Base-by-base conservation (phyloP, 176 grass and related monocot genomes). In the Themeda triandra region DNA sequence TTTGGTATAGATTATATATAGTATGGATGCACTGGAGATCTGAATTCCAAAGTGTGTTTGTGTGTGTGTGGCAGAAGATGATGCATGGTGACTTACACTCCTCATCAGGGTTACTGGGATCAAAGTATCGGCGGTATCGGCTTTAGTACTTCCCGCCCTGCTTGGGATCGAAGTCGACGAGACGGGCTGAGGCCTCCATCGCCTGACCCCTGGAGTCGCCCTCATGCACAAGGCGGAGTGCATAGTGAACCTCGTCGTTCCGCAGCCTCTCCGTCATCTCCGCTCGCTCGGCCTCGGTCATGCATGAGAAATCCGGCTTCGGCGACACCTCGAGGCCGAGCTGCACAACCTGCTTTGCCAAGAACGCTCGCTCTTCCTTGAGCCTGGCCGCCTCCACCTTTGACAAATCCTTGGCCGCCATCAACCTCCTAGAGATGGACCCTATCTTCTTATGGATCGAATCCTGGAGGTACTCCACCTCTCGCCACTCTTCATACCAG, bases 161-260 rank as follows among this genome's bases (percentile, higher is more conserved):
- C 33, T 24, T 40, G 35, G 63, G 63, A 65, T 65, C 63, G 28
- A 65, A 65, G 63, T 65, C 63, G 28, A 31, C 13, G 12, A 65
- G 7, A 35, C 27, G 12, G 7, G 27, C 64, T 3, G 0, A 8
- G 1, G 46, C 46, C 15, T 49, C 1, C 3, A 18, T 49, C 14
- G 0, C 3, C 17, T 0, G 5, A 1, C 56, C 35, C 0, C 0
- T 2, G 8, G 15, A 14, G 58, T 63, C 6, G 10, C 58, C 58
- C 4, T 41, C 56, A 1, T 27, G 3, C 8, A 4, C 2, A 18
- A 63, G 76, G n/a, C n/a, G 25, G 24, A 2, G 14, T 15, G 15
- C 64, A 12, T 44, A 0, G 23, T 11, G 4, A 12, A 32, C 0
- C 15, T 15, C 30, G 7, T 19, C 31, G 14, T 10, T 7, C 76